phyloP scores from a whole-genome alignment of 2,329 filamentous ascomycete genomes.

The Cordyceps fumosorosea region DNA sequence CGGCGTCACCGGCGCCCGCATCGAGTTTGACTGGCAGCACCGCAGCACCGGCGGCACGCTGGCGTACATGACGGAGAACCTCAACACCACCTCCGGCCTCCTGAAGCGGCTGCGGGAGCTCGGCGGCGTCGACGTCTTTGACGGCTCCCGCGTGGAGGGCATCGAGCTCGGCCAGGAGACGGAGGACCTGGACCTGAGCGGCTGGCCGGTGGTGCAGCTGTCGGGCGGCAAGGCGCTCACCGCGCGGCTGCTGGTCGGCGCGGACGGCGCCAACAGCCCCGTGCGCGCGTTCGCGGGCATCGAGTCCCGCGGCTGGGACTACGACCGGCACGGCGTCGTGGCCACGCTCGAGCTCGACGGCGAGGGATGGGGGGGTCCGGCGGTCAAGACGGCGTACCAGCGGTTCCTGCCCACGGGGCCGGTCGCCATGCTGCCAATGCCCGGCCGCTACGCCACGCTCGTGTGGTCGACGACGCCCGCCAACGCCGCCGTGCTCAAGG shows the following conservation, averaged over 20 bases:
- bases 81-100: constrained; percentile 77
- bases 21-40: constrained; percentile 74
- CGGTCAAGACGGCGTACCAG: constrained; percentile 78
- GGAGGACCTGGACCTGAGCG: constrained; percentile 66
- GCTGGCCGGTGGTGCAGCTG: constrained; percentile 81
- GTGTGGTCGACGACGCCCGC: constrained; percentile 91
- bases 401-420: constrained; percentile 90
- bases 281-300: constrained; percentile 88
- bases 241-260: constrained; percentile 81
- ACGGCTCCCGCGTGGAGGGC: constrained; percentile 69
- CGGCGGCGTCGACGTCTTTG: constrained; percentile 63
- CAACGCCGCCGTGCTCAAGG: constrained; percentile 73
- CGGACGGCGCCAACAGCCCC: constrained; percentile 90
- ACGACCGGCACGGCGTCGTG: constrained; percentile 82
- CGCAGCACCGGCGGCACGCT: constrained; percentile 53
- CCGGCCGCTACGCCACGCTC: constrained; percentile 73
- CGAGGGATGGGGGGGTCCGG: constrained; percentile 45
- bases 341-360: constrained; percentile 73
- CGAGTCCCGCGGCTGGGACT: constrained; percentile 84
- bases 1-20: constrained; percentile 76
- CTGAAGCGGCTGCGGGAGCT: constrained; percentile 65
- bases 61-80: constrained; percentile 95
- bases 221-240: constrained; percentile 61
- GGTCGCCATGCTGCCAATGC: constrained; percentile 83
- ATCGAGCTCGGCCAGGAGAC: constrained; percentile 68